These are phyloP conservation scores for Raphidocelis subcapitata DNA, from an alignment of 139 green algal species.

Conservation along the genomic window DNA sequence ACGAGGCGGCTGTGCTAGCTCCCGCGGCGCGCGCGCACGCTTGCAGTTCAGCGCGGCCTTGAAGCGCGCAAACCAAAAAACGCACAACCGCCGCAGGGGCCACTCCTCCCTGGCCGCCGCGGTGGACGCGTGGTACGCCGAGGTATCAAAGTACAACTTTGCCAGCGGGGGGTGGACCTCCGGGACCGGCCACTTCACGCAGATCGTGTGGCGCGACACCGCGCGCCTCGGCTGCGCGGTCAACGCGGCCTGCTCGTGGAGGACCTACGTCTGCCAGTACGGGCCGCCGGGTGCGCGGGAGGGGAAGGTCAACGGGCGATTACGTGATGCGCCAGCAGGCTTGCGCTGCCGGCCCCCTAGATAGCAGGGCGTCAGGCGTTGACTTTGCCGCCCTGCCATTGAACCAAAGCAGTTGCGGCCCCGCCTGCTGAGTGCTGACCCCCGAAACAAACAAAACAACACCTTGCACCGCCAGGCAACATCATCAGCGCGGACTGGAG, in stretches of 20 bases:
- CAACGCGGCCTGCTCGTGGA: conserved; percentile 10
- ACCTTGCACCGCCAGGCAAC: neutral
- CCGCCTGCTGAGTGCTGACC: too few relatives aligned
- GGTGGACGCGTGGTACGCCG: conserved; percentile 36
- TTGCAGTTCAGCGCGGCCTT: too few relatives aligned
- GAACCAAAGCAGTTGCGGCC: too few relatives aligned
- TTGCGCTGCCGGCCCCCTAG: too few relatives aligned
- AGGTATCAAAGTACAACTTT: conserved; percentile 18
- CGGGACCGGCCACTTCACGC: conserved; percentile 19
- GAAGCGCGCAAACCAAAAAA: too few relatives aligned
- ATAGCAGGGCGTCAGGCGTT: too few relatives aligned
- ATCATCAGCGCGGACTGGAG: conserved; percentile 17
- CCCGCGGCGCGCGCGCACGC: too few relatives aligned
- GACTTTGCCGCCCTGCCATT: too few relatives aligned
- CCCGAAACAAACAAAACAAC: too few relatives aligned
- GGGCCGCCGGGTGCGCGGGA: conserved; percentile 1
- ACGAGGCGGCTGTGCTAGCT: neutral
- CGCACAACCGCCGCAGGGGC: conserved; percentile 16
- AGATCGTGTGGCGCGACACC: conserved; percentile 21
- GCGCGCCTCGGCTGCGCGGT: conserved; percentile 22
- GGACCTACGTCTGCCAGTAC: conserved; percentile 32
- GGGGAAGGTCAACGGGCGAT: too few relatives aligned
- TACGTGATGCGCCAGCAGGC: too few relatives aligned
- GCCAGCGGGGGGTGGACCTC: conserved; percentile 5
- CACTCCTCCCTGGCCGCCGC: conserved; percentile 15